Evolutionary conservation across 148 eudicot genomes (phyloP).

Genomic region (Salicornia ramosissima): DNA sequence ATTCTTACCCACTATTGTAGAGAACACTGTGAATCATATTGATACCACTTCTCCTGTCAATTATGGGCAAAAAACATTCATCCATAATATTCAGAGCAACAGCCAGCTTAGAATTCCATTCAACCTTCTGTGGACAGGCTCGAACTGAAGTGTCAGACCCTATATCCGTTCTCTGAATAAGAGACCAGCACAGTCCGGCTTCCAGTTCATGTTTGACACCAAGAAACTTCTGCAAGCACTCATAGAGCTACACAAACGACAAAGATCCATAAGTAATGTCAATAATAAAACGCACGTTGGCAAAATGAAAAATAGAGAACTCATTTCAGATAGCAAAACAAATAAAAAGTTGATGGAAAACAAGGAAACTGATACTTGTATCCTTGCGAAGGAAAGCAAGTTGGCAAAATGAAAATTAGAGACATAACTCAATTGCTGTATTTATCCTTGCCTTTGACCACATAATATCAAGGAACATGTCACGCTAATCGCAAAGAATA

Average conservation of each 20-base stretch:
- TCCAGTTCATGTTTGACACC: conserved; percentile 90
- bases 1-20: conserved; percentile 87
- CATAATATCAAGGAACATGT: background rate
- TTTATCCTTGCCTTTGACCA: background rate
- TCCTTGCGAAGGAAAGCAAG: background rate
- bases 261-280: conserved; percentile 10
- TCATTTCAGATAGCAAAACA: background rate
- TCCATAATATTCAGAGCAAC: conserved; percentile 86
- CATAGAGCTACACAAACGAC: conserved; percentile 55
- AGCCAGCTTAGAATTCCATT: conserved; percentile 93
- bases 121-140: conserved; percentile 61
- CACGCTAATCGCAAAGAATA: background rate
- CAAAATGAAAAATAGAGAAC: conserved; percentile 4
- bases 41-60: conserved; percentile 81
- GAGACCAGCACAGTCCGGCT: conserved; percentile 81
- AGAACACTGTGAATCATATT: conserved; percentile 80
- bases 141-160: conserved; percentile 47
- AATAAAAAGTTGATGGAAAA: background rate
- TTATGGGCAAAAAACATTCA: conserved; percentile 91
- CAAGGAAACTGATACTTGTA: no score
- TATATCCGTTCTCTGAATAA: conserved; percentile 65
- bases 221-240: conserved; percentile 70
- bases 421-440: no score
- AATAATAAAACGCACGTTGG: conserved; percentile 3
- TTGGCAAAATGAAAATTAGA: background rate